Evolutionary conservation across 108 stramenopile species (phyloP), one percentile per base, ranked within the genome.

Genomic region (Hondaea fermentalgiana): DNA sequence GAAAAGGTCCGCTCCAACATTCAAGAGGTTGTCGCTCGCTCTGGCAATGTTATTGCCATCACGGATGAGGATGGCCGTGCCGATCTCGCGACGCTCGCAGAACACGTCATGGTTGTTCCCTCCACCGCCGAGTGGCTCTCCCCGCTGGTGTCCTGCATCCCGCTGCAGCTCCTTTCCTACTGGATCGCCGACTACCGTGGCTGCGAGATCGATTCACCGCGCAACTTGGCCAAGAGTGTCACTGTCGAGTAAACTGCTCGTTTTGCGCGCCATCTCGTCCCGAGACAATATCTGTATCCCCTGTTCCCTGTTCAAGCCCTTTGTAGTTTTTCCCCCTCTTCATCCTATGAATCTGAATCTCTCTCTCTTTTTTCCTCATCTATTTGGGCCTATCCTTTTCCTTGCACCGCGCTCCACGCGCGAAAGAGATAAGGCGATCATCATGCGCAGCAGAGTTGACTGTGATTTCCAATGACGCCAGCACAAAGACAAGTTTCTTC

Each of bases 181-280:
- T 98, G 98, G 91, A 94, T 99, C 21, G 97, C 98, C 19, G 94
- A 98, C 90, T 64, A 98, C 35, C 94, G 96, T 59, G 97, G 98
- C 23, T 97, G 98, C 94, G 97, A 99, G 89, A 98, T 98, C 29
- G 99, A 99, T 89, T 96, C 96, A 23, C 99, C 99, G 35, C 93
- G 99, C 16, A 98, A 99, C 92, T 94, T 99, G 72, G 99, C 99
- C 53, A 99, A 99, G 94, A 97, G 97, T 17, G 99, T 99, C 21
- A 99, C 98, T 23, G 97, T 98, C 21, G 98, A 99, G 91, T 99
- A 95, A 93, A 69, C 0, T 10, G 2, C n/a, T 23, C 59, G 21
- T n/a, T 23, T 23, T 19, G n/a, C n/a, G 1, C 19, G 19, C 59
- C 2, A 59, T 59, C n/a, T 3, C 59, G n/a, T 59, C n/a, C n/a